Percentiles rank a stretch among this genome's conserved stretches.
Evolutionary conservation across 768 basidiomycete species (phyloP).

Genomic region (Podaxis carcinomalis): DNA sequence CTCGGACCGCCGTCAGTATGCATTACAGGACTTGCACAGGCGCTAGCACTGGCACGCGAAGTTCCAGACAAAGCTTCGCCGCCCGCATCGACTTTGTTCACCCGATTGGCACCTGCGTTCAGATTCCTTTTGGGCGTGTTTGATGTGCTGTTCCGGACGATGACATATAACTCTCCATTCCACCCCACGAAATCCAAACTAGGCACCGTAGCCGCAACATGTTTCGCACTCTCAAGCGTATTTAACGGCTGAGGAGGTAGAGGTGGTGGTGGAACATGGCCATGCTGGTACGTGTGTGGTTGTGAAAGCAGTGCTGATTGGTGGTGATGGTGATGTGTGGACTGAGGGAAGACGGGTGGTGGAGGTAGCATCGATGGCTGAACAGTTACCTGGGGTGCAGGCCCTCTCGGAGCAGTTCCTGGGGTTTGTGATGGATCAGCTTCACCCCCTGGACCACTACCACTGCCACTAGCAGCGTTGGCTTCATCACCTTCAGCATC

Average conservation of each 20-base stretch:
- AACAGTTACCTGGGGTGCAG: not conserved
- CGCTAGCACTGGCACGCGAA: not conserved
- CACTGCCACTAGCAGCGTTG: not conserved
- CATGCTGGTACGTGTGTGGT: no score
- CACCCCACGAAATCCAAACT: conserved; percentile 66
- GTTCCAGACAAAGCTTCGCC: not conserved
- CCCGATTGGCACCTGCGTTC: not conserved
- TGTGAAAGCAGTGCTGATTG: not conserved
- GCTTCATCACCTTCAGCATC: not conserved
- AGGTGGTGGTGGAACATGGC: not conserved
- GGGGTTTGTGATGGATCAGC: not conserved
- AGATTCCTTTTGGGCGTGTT: not conserved
- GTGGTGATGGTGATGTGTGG: not conserved
- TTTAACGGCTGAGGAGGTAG: not conserved
- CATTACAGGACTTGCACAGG: not conserved
- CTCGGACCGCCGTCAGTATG: no score
- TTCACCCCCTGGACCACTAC: not conserved
- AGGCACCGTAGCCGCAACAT: conserved; percentile 43
- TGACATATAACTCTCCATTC: conserved; percentile 69
- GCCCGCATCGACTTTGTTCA: not conserved
- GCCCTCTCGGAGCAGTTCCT: no score
- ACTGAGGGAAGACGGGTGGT: not conserved
- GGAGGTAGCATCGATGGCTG: not conserved
- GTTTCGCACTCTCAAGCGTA: conserved; percentile 35
- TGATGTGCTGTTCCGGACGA: conserved; percentile 36